Base-by-base conservation (phyloP, 352 stramenopile species). In the Phytophthora tubulina region DNA sequence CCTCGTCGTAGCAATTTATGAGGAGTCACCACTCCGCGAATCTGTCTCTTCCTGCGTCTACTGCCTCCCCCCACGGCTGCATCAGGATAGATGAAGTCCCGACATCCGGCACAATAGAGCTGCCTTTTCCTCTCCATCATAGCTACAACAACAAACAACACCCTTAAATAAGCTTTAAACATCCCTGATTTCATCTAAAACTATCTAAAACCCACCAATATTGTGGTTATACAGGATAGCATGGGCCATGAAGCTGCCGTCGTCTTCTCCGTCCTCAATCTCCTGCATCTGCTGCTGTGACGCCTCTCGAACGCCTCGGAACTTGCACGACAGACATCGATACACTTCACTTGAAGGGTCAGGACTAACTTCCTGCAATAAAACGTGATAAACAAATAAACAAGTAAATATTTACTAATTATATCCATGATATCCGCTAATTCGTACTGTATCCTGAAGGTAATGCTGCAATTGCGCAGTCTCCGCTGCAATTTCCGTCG, bases 31-130 rank as follows among this genome's bases (percentile, higher is more conserved):
- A 61, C 45, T 56, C 59, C 52, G 41, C 49, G 54, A 58, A 63
- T 65, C 38, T 73, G 70, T 27, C 68, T 51, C 33, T 75, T 81
- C 15, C 42, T 15, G 39, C 54, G 73, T 69, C 64, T 65, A 72
- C 59, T 81, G 31, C 31, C 70, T 46, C 75, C 31, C 45, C 32
- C 14, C 7, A 65, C 11, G 32, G 38, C 46, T 41, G 59, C 48
- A 33, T 76, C 74, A 36, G 81, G 79, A 52, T 94, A 91, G 45
- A 94, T 76, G 59, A 92, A 89, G 54, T 89, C 81, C 3, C 81
- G 42, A 63, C 86, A 92, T 7, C 56, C 61, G 11, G 81, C 80
- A 68, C 86, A 94, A 70, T 82, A 94, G 21, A 92, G 63, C 52
- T 86, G 72, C 39, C 57, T 52, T 51, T 86, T 85, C 45, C 80